Percentiles rank a stretch among this genome's conserved stretches.
These are phyloP conservation scores for Discostella pseudostelligera DNA, from an alignment of 108 stramenopile species.

Conservation along the genomic window DNA sequence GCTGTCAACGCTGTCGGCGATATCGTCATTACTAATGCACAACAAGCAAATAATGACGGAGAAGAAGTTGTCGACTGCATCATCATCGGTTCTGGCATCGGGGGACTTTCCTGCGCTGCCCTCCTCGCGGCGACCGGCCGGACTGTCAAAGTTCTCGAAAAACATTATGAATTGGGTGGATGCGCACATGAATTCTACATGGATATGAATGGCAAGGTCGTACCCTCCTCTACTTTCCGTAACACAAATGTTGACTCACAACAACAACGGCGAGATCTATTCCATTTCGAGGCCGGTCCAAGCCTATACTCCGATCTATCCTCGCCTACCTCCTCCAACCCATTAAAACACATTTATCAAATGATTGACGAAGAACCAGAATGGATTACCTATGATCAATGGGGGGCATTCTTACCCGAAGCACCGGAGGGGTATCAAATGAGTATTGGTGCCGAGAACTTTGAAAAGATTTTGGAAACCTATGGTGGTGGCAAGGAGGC, in stretches of 20 bases:
- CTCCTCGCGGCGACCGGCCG: slow-evolving; percentile 67
- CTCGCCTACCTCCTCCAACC: slow-evolving; percentile 81
- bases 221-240: slow-evolving; percentile 16
- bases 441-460: slow-evolving; percentile 81
- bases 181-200: slow-evolving; percentile 67
- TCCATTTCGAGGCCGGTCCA: slow-evolving; percentile 94
- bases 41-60: too few relatives aligned
- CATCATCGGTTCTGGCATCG: slow-evolving; percentile 87
- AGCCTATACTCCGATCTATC: slow-evolving; percentile 87
- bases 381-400: slow-evolving; percentile 84
- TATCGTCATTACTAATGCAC: too few relatives aligned
- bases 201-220: slow-evolving; percentile 27
- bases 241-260: not conserved
- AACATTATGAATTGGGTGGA: slow-evolving; percentile 81
- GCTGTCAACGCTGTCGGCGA: too few relatives aligned
- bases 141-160: slow-evolving; percentile 73
- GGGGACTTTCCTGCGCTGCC: slow-evolving; percentile 85
- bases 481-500: slow-evolving; percentile 79
- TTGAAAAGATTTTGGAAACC: slow-evolving; percentile 57
- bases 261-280: slow-evolving; percentile 49
- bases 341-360: slow-evolving; percentile 92
- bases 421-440: slow-evolving; percentile 73
- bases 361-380: slow-evolving; percentile 84
- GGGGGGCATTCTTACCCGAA: slow-evolving; percentile 85
- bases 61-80: slow-evolving; percentile 73